phyloP scores from a whole-genome alignment of 345 rosid genomes.

The Eutrema heterophyllum region DNA sequence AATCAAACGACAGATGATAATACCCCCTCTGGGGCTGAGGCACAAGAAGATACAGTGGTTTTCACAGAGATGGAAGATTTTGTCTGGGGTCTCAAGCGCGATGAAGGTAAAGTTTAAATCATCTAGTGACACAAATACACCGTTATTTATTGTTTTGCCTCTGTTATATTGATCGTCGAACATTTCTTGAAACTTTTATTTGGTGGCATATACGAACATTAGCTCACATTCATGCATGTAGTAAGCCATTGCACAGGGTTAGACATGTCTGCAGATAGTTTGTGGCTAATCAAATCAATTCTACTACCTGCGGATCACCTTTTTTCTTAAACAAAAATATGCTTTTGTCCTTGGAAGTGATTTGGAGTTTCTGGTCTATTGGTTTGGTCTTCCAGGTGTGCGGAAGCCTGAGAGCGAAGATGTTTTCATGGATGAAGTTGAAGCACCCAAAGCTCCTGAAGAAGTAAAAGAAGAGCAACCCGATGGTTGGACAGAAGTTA shows the following conservation, averaged over 20 bases:
- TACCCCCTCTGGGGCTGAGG: constrained; percentile 40
- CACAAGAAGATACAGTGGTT: constrained; percentile 77
- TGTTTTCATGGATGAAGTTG: constrained; percentile 94
- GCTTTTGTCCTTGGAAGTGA: background rate
- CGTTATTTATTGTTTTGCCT: constrained; percentile 2
- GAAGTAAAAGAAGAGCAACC: constrained; percentile 51
- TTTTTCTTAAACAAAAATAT: background rate
- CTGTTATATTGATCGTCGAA: background rate
- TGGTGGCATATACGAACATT: background rate
- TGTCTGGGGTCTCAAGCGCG: constrained; percentile 83
- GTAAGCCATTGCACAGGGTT: background rate
- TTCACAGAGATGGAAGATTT: constrained; percentile 94
- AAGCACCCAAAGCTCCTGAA: constrained; percentile 50
- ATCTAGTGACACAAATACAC: background rate
- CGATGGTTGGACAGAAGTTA: constrained; percentile 58
- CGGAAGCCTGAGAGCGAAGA: constrained; percentile 63
- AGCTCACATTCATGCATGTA: background rate
- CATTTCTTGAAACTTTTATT: background rate
- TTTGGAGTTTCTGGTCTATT: constrained; percentile 1
- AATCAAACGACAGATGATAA: constrained; percentile 46
- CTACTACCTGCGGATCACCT: background rate
- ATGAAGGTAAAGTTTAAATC: constrained; percentile 51
- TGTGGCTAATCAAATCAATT: background rate
- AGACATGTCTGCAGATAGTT: background rate
- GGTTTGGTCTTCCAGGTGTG: constrained; percentile 47